Base-by-base conservation (phyloP, 306 rosid species). In the Sophora flavescens region DNA sequence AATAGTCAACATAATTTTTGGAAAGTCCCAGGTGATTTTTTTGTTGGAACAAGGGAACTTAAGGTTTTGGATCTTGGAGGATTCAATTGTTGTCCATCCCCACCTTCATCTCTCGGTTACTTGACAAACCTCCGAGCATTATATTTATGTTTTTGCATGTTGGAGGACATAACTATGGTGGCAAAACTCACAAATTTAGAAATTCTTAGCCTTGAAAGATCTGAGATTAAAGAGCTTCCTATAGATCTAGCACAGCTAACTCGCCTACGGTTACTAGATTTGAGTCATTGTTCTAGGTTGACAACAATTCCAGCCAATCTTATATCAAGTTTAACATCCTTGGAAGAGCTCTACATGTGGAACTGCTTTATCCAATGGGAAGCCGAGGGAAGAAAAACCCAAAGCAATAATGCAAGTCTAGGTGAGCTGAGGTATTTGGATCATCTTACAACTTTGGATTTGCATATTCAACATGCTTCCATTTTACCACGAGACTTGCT, bases 241-340 rank as follows among this genome's bases (percentile, higher is more conserved):
- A 12, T 47, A 41, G 72, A 74, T 60, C 64, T 86, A 4, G 59
- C 35, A 3, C 47, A 74, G 5, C 30, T 86, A 2, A 74, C 69
- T 62, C 18, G 6, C 35, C 41, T 86, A 3, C 75, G 30, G 33
- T 6, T 60, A 45, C 12, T 62, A 16, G 48, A 79, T 16, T 11
- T 79, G n/a, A 54, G 4, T 57, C 22, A 54, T 63, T 36, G 7
- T 36, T 9, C 10, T 1, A 13, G 50, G 11, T 5, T 44, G 50
- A 10, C 13, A 44, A 10, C 2, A 44, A 44, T 44, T 36, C 54
- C 74, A 1, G 0, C 32, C 28, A 36, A 42, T 32, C 45, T 72
- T 33, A 6, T 80, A 33, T 80, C 70, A 44, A 56, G 41, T 8
- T 33, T 73, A 7, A 35, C 4, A 1, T 4, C 12, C 28, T 6